phyloP scores from a whole-genome alignment of 129 eudicot species.

The Centella asiatica region DNA sequence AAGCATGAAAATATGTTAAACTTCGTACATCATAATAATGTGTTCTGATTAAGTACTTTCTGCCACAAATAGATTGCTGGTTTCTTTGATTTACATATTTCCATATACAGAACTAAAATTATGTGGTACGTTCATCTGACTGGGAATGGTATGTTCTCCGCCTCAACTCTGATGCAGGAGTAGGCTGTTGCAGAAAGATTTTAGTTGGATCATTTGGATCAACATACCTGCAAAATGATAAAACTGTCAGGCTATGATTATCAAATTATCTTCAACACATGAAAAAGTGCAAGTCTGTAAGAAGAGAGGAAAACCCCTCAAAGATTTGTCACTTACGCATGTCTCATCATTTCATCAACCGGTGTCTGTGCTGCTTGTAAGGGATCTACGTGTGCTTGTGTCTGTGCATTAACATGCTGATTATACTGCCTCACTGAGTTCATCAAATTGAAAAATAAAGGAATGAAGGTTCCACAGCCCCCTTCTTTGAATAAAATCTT shows the following conservation, averaged over 20 bases:
- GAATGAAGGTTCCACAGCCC: slow-evolving; percentile 94
- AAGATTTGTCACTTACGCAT: slow-evolving; percentile 55
- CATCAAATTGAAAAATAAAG: slow-evolving; percentile 68
- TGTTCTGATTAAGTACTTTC: no score
- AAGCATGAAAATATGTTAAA: no score
- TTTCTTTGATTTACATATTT: no score
- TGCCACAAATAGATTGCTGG: no score
- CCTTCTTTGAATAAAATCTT: slow-evolving; percentile 96
- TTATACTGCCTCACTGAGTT: slow-evolving; percentile 62
- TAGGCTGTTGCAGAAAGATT: slow-evolving; percentile 94
- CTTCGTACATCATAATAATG: no score
- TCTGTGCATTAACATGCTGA: slow-evolving; percentile 33
- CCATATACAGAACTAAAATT: not conserved
- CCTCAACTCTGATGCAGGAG: slow-evolving; percentile 63
- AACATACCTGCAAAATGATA: slow-evolving; percentile 59
- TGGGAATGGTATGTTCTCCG: slow-evolving; percentile 81
- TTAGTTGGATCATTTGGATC: slow-evolving; percentile 94
- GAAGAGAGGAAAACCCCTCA: not conserved
- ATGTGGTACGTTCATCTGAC: slow-evolving; percentile 21
- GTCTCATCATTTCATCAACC: slow-evolving; percentile 98
- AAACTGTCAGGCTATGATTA: not conserved
- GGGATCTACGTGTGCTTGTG: slow-evolving; percentile 61
- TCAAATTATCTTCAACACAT: not conserved
- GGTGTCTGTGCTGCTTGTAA: slow-evolving; percentile 92
- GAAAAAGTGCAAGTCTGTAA: not conserved